Base-by-base conservation (phyloP, 2,329 filamentous ascomycete genomes). In the Phialophora chinensis region DNA sequence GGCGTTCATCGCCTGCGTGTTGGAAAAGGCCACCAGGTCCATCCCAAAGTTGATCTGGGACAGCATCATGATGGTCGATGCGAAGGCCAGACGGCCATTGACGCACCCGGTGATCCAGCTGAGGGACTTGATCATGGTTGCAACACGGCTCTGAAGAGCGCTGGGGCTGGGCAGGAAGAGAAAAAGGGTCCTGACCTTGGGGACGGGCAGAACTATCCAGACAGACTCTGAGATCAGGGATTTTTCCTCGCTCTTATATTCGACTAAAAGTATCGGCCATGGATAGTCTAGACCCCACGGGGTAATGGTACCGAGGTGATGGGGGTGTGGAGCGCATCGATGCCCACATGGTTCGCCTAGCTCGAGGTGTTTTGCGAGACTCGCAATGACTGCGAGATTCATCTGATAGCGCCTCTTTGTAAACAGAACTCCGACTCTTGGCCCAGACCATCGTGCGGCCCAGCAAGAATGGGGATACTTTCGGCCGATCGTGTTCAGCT, bases 41-140 rank as follows among this genome's bases (percentile, higher is more conserved):
- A 66, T 56, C n/a, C 65, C 65, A 42, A 60, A 66, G 35, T 66
- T 66, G 60, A 66, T 57, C 33, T 63, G 60, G 12, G 65, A 66
- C 11, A 63, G 17, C 35, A 61, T 38, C 47, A 66, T 59, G 47
- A 66, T 20, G n/a, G 50, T 27, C 8, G 53, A 52, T 1, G 60
- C 58, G 31, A 66, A 60, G 23, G 65, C 58, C 14, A 66, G 55
- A 12, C 49, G 31, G 8, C 60, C 55, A 47, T 66, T 66, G 65
- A 66, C 44, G 35, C 25, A 53, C 11, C 47, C 31, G 11, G 55
- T 23, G 55, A 65, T 54, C 31, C 47, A 27, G 23, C 31, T 61
- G 4, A 17, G 23, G 31, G 52, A 53, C 11, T 23, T 35, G 17
- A 42, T 1, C 59, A 61, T 61, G 31, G 57, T 27, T 25, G 29